These are phyloP conservation scores for Kwoniella mangroviensis DNA, from an alignment of 768 basidiomycete genomes.

Conservation along the genomic window DNA sequence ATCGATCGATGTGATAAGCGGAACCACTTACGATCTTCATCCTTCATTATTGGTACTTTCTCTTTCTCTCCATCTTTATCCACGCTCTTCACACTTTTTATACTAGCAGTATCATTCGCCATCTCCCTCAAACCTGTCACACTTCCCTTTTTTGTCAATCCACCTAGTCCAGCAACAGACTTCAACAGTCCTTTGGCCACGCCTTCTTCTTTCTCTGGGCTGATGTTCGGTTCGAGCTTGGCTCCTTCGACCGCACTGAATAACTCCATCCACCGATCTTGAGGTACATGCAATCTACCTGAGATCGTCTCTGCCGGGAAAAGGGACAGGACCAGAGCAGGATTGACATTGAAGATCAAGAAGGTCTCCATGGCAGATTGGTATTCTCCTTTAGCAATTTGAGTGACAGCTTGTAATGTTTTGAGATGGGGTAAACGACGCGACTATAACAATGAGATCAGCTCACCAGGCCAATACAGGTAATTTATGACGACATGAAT, in stretches of 20 bases:
- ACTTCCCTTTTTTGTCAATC: constrained; percentile 49
- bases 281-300: constrained; percentile 73
- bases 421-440: constrained; percentile 63
- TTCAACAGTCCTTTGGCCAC: constrained; percentile 45
- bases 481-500: no score
- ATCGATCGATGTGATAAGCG: not conserved
- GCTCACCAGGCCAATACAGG: no score
- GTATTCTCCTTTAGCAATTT: constrained; percentile 72
- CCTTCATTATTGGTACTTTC: constrained; percentile 30
- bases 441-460: constrained; percentile 11
- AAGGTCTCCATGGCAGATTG: constrained; percentile 84
- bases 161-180: constrained; percentile 31
- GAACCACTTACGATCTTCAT: constrained; percentile 40
- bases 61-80: constrained; percentile 15
- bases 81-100: constrained; percentile 14
- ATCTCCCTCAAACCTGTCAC: constrained; percentile 56
- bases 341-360: constrained; percentile 84
- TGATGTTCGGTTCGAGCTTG: constrained; percentile 50
- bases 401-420: constrained; percentile 75
- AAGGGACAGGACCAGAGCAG: constrained; percentile 87
- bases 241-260: constrained; percentile 71
- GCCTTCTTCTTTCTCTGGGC: constrained; percentile 37
- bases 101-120: constrained; percentile 35
- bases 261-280: constrained; percentile 74
- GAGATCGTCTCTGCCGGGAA: constrained; percentile 76